Conservation (phyloP, 1,284 basidiomycete genomes). For the Trichosporon asahii region DNA sequence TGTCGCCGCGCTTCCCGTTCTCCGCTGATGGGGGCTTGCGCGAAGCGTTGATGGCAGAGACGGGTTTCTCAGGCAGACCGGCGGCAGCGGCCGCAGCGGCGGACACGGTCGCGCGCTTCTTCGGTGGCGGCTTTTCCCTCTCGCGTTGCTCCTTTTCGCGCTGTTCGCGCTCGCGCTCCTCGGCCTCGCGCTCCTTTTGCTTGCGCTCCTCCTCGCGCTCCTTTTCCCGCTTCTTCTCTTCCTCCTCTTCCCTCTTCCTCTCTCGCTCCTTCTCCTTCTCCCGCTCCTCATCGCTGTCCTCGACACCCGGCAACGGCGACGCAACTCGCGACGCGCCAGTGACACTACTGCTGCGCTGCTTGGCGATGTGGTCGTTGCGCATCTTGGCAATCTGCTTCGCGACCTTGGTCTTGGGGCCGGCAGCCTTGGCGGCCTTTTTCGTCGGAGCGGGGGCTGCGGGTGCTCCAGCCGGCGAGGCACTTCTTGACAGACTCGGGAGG, state of each 20-base stretch:
- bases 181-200: background rate
- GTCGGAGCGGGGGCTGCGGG: background rate
- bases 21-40: background rate
- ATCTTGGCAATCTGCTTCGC: slow-evolving; percentile 36
- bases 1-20: background rate
- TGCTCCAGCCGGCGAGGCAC: slow-evolving; percentile 15
- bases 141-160: background rate
- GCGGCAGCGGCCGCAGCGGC: background rate
- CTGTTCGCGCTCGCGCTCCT: slow-evolving; percentile 8
- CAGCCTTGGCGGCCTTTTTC: slow-evolving; percentile 15
- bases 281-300: slow-evolving; percentile 6
- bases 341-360: slow-evolving; percentile 11
- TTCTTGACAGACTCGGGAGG: background rate
- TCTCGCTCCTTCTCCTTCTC: slow-evolving; percentile 3
- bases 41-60: background rate
- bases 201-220: background rate
- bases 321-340: background rate
- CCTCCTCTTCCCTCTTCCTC: background rate
- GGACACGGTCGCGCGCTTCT: background rate
- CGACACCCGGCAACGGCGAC: background rate
- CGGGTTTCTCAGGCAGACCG: background rate
- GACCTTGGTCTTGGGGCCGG: slow-evolving; percentile 26
- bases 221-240: background rate
- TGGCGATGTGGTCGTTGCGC: slow-evolving; percentile 25
- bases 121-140: background rate